Evolutionary conservation across 768 basidiomycete species (phyloP).

Genomic region (Lyophyllum shimeji): DNA sequence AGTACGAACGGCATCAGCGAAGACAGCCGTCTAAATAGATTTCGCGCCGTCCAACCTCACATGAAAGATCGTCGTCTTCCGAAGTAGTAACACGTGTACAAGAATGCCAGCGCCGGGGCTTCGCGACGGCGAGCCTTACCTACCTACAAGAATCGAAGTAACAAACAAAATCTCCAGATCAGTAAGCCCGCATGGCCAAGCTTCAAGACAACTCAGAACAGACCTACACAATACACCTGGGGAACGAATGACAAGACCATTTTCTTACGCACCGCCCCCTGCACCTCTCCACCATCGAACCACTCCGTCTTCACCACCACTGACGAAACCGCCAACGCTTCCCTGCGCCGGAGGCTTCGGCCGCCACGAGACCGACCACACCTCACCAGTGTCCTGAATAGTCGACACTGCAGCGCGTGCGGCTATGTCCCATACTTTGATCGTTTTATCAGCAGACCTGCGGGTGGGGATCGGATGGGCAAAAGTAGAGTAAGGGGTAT

Average conservation of each 20-base stretch:
- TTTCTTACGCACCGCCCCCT: slow-evolving; percentile 31
- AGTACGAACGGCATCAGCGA: too few relatives aligned
- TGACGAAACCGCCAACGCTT: slow-evolving; percentile 67
- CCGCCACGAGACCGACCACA: slow-evolving; percentile 84
- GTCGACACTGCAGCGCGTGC: slow-evolving; percentile 76
- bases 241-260: neutral
- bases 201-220: neutral
- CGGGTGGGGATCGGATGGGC: neutral
- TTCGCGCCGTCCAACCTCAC: too few relatives aligned
- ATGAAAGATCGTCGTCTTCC: too few relatives aligned
- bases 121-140: too few relatives aligned
- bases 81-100: too few relatives aligned
- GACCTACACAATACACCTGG: neutral
- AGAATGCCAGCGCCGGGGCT: too few relatives aligned
- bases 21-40: too few relatives aligned
- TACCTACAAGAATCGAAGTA: too few relatives aligned
- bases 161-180: neutral
- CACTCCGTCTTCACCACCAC: slow-evolving; percentile 71
- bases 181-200: neutral
- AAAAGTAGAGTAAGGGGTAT: neutral
- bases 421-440: slow-evolving; percentile 85
- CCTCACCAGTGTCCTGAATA: slow-evolving; percentile 74
- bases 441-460: slow-evolving; percentile 82
- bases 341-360: slow-evolving; percentile 57
- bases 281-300: slow-evolving; percentile 81